Conservation (phyloP, 2,329 filamentous ascomycete genomes). For the Rhynchosporium agropyri region DNA sequence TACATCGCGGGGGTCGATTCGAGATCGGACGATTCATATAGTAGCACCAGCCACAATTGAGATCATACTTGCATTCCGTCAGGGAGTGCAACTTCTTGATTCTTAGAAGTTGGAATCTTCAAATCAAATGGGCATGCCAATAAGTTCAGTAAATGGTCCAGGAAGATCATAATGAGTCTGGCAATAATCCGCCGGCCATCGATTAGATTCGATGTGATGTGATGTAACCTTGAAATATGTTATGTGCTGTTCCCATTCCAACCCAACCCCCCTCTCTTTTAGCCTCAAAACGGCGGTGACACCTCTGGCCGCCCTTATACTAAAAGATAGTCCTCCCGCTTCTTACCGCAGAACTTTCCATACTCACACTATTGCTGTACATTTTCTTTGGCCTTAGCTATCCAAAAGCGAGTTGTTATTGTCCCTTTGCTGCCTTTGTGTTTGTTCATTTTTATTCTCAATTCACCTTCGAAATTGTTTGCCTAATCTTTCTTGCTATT, state of each 20-base stretch:
- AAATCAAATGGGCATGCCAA: no score
- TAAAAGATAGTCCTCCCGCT: conserved; percentile 9
- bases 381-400: not conserved
- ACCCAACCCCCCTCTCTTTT: not conserved
- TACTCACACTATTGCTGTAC: not conserved
- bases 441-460: not conserved
- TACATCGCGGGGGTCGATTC: no score
- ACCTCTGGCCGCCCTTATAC: not conserved
- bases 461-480: not conserved
- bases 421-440: not conserved
- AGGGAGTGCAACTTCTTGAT: no score
- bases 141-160: no score
- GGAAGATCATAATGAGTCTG: no score
- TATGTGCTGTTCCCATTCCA: not conserved
- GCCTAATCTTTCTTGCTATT: not conserved
- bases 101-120: no score
- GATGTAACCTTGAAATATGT: not conserved
- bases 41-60: no score
- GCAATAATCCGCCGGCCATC: not conserved
- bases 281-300: conserved; percentile 8
- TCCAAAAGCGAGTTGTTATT: not conserved
- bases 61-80: no score
- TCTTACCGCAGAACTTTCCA: conserved; percentile 6
- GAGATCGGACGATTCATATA: no score
- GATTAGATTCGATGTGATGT: not conserved